Base-by-base conservation (phyloP, 2,329 filamentous ascomycete species). In the Geosmithia putterillii region DNA sequence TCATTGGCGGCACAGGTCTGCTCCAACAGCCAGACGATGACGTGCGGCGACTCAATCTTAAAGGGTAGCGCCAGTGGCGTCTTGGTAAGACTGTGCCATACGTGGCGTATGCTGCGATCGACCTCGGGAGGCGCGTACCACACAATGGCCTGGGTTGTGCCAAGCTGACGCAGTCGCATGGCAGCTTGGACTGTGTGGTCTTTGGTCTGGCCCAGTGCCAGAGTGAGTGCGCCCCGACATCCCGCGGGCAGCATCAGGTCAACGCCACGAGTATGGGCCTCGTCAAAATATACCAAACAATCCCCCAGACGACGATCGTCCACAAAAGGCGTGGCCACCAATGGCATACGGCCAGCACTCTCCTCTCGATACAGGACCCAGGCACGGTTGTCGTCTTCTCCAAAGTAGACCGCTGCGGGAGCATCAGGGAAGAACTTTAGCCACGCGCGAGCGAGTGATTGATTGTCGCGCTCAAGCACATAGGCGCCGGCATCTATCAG, bases 401-500 rank as follows among this genome's bases (percentile, higher is more conserved):
- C 62, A 44, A 83, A 74, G 50, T 73, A 87, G 0, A 87, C 63
- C 0, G 67, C 69, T 0, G 53, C 57, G n/a, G 56, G 43, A 74
- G 1, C 14, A 8, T 35, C 18, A n/a, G n/a, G n/a, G n/a, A n/a
- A n/a, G n/a, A n/a, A n/a, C n/a, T 58, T 51, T 0, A 81, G 51
- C 76, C 76, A 81, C 1, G 58, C 56, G 12, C 57, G 58, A 0
- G 64, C 75, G 0, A 81, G 55, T 0, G 57, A 56, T 2, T 53
- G 40, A 50, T 79, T 83, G 46, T 69, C 63, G 60, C 76, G 72
- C 50, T 83, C 80, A 0, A 83, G 53, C 12, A 83, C 74, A 14
- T 77, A 71, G 0, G 79, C 79, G 0, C 80, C 80, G 0, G 76
- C 73, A 52, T 83, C 79, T 1, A 84, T 77, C 0, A 84, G 59